Evolutionary conservation across 768 basidiomycete species (phyloP), one percentile per base, ranked within the genome.

Genomic region (Mrakia gelida): DNA sequence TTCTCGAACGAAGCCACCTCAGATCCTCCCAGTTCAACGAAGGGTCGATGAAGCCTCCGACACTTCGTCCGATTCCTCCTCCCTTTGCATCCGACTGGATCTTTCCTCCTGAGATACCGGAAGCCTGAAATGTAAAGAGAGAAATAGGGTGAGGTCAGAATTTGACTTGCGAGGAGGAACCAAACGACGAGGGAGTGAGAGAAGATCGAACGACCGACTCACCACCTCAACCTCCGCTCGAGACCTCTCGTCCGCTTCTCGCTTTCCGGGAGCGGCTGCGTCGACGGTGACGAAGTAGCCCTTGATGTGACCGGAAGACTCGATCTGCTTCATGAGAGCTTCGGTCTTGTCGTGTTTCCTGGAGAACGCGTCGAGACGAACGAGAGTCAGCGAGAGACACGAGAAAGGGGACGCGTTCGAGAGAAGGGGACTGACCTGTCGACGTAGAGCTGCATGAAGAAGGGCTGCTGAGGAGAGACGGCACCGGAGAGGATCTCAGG

Each of bases 1-100:
- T 87, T 73, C 86, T 81, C 74, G 82, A 83, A 73, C 85, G 78
- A 73, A 84, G 83, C 80, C 83, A 92, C 89, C 84, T 89, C 88
- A 78, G 91, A 73, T 84, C 85, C 18, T 83, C 76, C 85, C 85
- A 85, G 34, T 56, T 59, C 68, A 85, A 75, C 71, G 81, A 83
- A 1, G 83, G 83, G 72, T 85, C 85, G 77, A 84, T 84, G 79
- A 83, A 84, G 0, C 82, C 83, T 34, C 83, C 84, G 10, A 83
- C 82, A 5, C 80, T 81, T 65, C 84, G 78, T 32, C 84, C 85
- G 38, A 85, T 84, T 16, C 85, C 85, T 10, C 83, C 83, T 26
- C 83, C 84, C 79, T 84, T 84, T 21, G 79, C 79, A 68, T 84
- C 84, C 3, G 79, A 75, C 23, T 81, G 79, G 54, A 84, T 83